Conservation (phyloP, 2,329 filamentous ascomycete genomes). For the Lecanicillium sp. region DNA sequence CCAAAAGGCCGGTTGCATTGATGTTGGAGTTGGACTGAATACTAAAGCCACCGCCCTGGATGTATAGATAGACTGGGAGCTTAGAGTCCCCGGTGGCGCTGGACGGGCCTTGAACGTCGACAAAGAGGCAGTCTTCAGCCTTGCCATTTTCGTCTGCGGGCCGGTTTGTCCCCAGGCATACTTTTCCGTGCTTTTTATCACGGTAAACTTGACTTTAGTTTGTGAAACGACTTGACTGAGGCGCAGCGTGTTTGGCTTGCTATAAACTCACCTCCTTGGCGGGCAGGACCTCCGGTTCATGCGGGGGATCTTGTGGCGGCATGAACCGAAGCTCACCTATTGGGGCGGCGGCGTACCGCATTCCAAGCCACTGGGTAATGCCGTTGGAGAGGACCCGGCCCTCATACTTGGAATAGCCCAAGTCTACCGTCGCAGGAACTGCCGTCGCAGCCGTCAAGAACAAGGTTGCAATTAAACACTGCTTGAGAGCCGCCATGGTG, state of each 20-base stretch:
- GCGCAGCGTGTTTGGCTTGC: background rate
- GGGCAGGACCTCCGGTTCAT: constrained; percentile 33
- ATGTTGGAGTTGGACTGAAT: constrained; percentile 38
- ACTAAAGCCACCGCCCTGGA: constrained; percentile 56
- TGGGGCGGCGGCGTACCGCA: constrained; percentile 66
- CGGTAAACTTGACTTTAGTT: background rate
- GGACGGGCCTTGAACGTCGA: constrained; percentile 55
- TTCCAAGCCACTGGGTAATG: constrained; percentile 63
- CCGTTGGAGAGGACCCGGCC: constrained; percentile 47
- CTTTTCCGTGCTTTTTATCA: constrained; percentile 14
- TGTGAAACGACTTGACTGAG: background rate
- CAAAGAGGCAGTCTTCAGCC: constrained; percentile 61
- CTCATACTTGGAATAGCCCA: constrained; percentile 59
- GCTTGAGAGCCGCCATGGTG: too few relatives aligned
- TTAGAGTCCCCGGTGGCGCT: constrained; percentile 37
- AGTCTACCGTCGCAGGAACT: constrained; percentile 35
- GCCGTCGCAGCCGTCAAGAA: too few relatives aligned
- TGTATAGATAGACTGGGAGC: constrained; percentile 54
- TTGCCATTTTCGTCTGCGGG: constrained; percentile 17
- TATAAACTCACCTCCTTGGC: constrained; percentile 41
- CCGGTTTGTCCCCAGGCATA: constrained; percentile 23
- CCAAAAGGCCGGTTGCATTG: constrained; percentile 51
- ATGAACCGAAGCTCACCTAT: constrained; percentile 57
- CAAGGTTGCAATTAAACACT: too few relatives aligned
- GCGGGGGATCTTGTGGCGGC: constrained; percentile 54